Base-by-base conservation (phyloP, 2,329 filamentous ascomycete genomes). In the Botrytis paeoniae region DNA sequence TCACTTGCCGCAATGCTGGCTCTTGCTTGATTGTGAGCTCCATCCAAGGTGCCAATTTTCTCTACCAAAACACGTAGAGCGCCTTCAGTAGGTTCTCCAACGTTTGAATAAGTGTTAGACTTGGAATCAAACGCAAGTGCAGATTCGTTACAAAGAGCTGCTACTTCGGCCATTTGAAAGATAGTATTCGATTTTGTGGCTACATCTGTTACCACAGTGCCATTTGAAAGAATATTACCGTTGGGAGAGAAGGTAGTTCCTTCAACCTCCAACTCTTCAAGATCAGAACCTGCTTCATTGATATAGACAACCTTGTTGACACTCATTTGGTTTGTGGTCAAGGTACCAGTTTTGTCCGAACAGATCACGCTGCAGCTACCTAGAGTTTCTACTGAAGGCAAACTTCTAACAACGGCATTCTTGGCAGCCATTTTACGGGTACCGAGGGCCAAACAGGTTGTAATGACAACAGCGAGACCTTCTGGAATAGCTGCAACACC, bases 301-400 rank as follows among this genome's bases (percentile, higher is more conserved):
- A 99, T 86, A 81, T 95, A 93, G 65, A 97, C 93, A 72, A 98
- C 85, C 84, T 95, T 97, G 85, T 91, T 96, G 73, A 98, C 96
- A 81, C 96, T 98, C 96, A 99, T 99, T 84, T 98, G 95, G 85
- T 99, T 99, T 59, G 96, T 99, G 18, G 96, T 99, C 81, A 99
- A 85, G 66, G 96, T 99, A 78, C 96, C 97, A 8, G 96, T 99
- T 87, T 99, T 99, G 86, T 99, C 96, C 6, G 97, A 99, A 86
- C 97, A 99, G 82, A 99, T 98, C 73, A 99, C 95, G 80, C 96
- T 99, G 89, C 96, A 99, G 87, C 96, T 99, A 81, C 96, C 96
- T 70, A 99, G 88, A 20, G 96, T 99, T 84, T 99, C 96, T 70
- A 99, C 96, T 1, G 96, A 99, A 32, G 96, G 96, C 78, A 99